phyloP scores from a whole-genome alignment of 352 stramenopile genomes.

The Globisporangium uncinulatum region DNA sequence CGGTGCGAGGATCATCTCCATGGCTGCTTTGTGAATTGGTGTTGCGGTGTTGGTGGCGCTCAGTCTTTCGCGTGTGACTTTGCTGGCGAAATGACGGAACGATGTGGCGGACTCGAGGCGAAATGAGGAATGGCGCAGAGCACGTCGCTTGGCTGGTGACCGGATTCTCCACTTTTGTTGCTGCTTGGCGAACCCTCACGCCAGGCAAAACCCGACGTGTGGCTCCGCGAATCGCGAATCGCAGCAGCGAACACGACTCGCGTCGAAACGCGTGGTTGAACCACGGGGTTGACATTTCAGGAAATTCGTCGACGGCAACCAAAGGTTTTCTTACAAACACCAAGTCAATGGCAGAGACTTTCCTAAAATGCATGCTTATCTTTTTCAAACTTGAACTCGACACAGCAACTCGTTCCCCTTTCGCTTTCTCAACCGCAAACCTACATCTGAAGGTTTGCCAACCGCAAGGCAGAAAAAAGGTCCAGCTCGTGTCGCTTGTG shows the following conservation, averaged over 20 bases:
- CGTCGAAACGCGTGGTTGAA: neutral
- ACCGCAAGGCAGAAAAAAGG: slow-evolving; percentile 1
- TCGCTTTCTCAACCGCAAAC: neutral
- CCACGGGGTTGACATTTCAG: neutral
- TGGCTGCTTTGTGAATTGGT: slow-evolving; percentile 10
- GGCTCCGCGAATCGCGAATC: neutral
- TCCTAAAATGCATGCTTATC: slow-evolving; percentile 2
- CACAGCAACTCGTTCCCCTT: no score
- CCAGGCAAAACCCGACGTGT: neutral
- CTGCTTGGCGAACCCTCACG: neutral
- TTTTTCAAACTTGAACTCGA: slow-evolving; percentile 15
- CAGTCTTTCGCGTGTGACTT: no score
- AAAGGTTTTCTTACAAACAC: slow-evolving; percentile 1
- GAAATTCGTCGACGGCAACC: neutral
- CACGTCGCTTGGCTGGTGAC: slow-evolving; percentile 7
- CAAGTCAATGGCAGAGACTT: neutral
- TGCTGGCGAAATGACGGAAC: neutral
- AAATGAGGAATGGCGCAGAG: slow-evolving; percentile 11
- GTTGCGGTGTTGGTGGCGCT: neutral
- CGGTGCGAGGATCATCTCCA: slow-evolving; percentile 67
- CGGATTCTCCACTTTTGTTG: neutral
- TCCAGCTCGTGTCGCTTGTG: neutral
- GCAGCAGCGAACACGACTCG: neutral
- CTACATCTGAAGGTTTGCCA: neutral
- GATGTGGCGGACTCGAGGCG: slow-evolving; percentile 7